phyloP scores from a whole-genome alignment of 495 filamentous ascomycete species.

The Geoglossum glabrum region DNA sequence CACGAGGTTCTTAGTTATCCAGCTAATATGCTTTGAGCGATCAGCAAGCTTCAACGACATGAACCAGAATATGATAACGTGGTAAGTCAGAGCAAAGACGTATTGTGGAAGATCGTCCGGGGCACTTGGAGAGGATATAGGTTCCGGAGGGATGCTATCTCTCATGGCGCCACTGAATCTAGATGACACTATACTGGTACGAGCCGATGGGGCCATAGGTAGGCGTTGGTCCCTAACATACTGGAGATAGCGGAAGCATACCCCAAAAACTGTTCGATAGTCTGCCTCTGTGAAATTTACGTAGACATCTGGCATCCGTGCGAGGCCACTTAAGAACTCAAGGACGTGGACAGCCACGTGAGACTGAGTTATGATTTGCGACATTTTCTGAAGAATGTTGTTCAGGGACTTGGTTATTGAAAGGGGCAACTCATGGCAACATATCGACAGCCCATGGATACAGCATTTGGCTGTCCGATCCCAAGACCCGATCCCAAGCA shows the following conservation, averaged over 20 bases:
- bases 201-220: constrained; percentile 17
- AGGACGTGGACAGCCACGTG: constrained; percentile 83
- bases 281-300: constrained; percentile 74
- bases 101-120: constrained; percentile 65
- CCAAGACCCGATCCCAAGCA: constrained; percentile 60
- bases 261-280: constrained; percentile 79
- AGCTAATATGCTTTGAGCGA: constrained; percentile 62
- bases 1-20: constrained; percentile 80
- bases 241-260: constrained; percentile 83
- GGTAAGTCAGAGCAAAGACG: constrained; percentile 77
- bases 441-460: constrained; percentile 84
- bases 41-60: constrained; percentile 67
- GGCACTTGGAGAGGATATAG: constrained; percentile 13
- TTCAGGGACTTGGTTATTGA: constrained; percentile 66
- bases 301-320: constrained; percentile 66
- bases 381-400: constrained; percentile 73
- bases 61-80: constrained; percentile 95
- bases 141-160: constrained; percentile 8
- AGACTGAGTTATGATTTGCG: constrained; percentile 83
- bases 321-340: constrained; percentile 75
- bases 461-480: constrained; percentile 76
- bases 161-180: constrained; percentile 18
- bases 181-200: constrained; percentile 15
- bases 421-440: constrained; percentile 75
- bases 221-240: constrained; percentile 38